Conservation (phyloP, 805 yeast genomes). For the Ogataea ramenticola region DNA sequence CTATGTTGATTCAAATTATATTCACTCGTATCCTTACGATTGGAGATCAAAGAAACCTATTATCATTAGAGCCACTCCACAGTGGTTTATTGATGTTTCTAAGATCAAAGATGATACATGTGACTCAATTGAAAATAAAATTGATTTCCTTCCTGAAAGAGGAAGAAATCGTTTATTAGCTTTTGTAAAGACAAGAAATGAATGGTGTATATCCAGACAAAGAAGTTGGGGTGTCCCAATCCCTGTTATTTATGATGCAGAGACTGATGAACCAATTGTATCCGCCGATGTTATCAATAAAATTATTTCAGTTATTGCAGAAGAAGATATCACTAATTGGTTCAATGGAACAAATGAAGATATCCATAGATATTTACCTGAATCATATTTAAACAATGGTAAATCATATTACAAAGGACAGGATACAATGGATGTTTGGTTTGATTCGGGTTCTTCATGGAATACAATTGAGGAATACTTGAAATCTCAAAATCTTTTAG, state of each 20-base stretch:
- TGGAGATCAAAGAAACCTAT: conserved; percentile 97
- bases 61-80: conserved; percentile 92
- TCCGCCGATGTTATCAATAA: conserved; percentile 48
- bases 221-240: conserved; percentile 98
- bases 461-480: conserved; percentile 41
- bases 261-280: conserved; percentile 58
- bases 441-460: conserved; percentile 96
- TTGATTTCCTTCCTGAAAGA: conserved; percentile 63
- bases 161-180: conserved; percentile 67
- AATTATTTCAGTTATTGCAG: conserved; percentile 48
- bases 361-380: conserved; percentile 70
- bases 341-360: conserved; percentile 35
- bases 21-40: conserved; percentile 91
- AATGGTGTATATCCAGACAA: conserved; percentile 98
- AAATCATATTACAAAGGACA: conserved; percentile 51
- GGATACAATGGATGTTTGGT: conserved; percentile 99
- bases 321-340: conserved; percentile 75
- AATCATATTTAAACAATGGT: conserved; percentile 33
- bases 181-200: conserved; percentile 71
- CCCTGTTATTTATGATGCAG: conserved; percentile 66
- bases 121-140: conserved; percentile 45
- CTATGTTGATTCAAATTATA: conserved; percentile 40
- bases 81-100: conserved; percentile 90
- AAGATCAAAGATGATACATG: conserved; percentile 59
- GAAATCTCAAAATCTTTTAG: conserved; percentile 23